Evolutionary conservation across 2,329 filamentous ascomycete species (phyloP), one percentile per base, ranked within the genome.

Genomic region (Fusarium sp.): DNA sequence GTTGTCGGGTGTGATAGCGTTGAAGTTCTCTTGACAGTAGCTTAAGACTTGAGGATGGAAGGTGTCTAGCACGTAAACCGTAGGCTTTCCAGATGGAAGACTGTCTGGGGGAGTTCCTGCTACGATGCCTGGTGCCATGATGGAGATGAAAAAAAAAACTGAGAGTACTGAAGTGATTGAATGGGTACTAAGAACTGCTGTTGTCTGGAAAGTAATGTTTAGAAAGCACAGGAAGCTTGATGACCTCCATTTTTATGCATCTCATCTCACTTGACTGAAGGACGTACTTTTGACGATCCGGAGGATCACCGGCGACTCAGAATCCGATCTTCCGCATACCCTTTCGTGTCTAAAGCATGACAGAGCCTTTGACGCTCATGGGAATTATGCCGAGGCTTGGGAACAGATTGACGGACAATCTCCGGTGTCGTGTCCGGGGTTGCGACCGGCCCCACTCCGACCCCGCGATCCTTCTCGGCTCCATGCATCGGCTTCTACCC

Each of bases 41-140:
- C 72, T 70, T 6, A 78, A 65, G 7, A 81, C 81, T 36, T 74
- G 58, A 0, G 78, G 77, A 51, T 81, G 80, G 50, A 82, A 81
- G 4, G 44, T 66, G 43, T 84, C 81, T 5, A 84, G 69, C 1
- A 83, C 62, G 49, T 82, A 83, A 11, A 83, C 76, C 3, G 77
- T 82, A 2, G 78, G 79, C 74, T 81, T 80, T 1, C 17, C 28
- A 8, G 45, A 11, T 1, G 22, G n/a, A 2, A 46, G 28, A 10
- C 17, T 58, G n/a, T 68, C 58, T 9, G 58, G 58, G 2, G 28
- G 43, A 9, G 38, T 48, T 28, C 45, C 51, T 53, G 46, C 39
- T 28, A 68, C 31, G n/a, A 57, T 20, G 3, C 63, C 48, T 39
- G 63, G 65, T 18, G 63, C 52, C 63, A 68, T 68, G 13, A 7